Evolutionary conservation across 2,329 filamentous ascomycete genomes (phyloP), one percentile per base, ranked within the genome.

Genomic region (Cladosporium sp.): DNA sequence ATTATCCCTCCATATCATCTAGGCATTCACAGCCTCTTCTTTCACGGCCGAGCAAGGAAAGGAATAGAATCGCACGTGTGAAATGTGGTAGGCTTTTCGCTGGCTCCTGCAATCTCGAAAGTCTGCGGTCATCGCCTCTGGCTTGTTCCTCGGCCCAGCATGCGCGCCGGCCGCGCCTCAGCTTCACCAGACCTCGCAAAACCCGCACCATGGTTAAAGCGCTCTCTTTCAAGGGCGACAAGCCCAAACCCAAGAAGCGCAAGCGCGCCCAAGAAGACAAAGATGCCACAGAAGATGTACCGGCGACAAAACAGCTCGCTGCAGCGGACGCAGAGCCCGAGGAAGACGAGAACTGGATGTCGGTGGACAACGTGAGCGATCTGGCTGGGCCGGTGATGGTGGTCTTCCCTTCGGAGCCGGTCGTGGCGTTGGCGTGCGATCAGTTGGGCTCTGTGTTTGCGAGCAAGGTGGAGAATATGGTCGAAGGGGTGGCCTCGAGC

Each of bases 181-280:
- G 16, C 32, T 46, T 37, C n/a, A 14, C 19, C 7, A 18, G 19
- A 31, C 32, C 32, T 22, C 31, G 18, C 34, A 46, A 31, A 13
- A 19, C 33, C 32, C 13, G 40, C 33, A 10, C 33, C 37, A 93
- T 93, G 87, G 85, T 95, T 62, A 96, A 95, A 70, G 85, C 92
- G 44, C 81, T 98, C 54, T 78, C 83, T 45, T 98, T 98, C 79
- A 98, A 98, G 74, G 93, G 93, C 77, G 93, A 98, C 74, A 96
- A 95, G 72, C 93, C 93, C 74, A 74, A 82, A 55, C 55, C 51
- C 34, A 95, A 93, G 72, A 96, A 96, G 77, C 82, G 89, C 69
- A 96, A 95, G 79, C 83, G 87, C 61, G 72, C 79, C 41, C 76
- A 81, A 41, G 73, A 77, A 55, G 71, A 74, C 28, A 72, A 77